These are phyloP conservation scores for Xylaria nigripes DNA, from an alignment of 495 filamentous ascomycete species.

Conservation along the genomic window DNA sequence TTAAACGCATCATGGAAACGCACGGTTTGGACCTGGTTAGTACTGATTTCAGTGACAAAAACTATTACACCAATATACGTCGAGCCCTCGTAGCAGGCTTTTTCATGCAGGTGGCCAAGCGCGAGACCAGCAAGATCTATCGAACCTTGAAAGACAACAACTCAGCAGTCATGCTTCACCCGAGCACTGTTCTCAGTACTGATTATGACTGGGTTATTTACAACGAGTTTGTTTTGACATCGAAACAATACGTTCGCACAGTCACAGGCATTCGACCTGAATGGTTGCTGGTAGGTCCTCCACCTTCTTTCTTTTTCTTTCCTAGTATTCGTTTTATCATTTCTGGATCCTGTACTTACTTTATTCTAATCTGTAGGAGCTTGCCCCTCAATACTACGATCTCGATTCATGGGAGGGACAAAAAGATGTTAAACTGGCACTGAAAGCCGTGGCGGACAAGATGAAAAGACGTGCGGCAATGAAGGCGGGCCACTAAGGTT, in stretches of 20 bases:
- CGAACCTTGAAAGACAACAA: constrained; percentile 89
- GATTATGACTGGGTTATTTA: constrained; percentile 97
- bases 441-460: constrained; percentile 68
- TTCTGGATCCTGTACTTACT: constrained; percentile 3
- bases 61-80: constrained; percentile 96
- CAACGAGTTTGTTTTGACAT: constrained; percentile 96
- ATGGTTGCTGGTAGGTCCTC: constrained; percentile 76
- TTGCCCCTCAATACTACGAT: constrained; percentile 89
- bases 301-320: background rate
- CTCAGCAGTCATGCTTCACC: constrained; percentile 77
- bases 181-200: constrained; percentile 73
- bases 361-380: constrained; percentile 54
- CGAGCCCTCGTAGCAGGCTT: constrained; percentile 90
- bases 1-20: constrained; percentile 94
- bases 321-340: background rate
- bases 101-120: constrained; percentile 99
- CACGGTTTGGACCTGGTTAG: constrained; percentile 75
- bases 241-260: constrained; percentile 80
- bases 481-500: constrained; percentile 34
- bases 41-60: constrained; percentile 87
- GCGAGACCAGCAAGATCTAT: constrained; percentile 76
- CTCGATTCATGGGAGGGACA: constrained; percentile 65
- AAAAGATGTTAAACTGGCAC: constrained; percentile 71
- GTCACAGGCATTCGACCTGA: constrained; percentile 61
- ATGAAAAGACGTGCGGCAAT: constrained; percentile 63